These are phyloP conservation scores for Kwoniella dendrophila DNA, from an alignment of 768 basidiomycete genomes.

Conservation along the genomic window DNA sequence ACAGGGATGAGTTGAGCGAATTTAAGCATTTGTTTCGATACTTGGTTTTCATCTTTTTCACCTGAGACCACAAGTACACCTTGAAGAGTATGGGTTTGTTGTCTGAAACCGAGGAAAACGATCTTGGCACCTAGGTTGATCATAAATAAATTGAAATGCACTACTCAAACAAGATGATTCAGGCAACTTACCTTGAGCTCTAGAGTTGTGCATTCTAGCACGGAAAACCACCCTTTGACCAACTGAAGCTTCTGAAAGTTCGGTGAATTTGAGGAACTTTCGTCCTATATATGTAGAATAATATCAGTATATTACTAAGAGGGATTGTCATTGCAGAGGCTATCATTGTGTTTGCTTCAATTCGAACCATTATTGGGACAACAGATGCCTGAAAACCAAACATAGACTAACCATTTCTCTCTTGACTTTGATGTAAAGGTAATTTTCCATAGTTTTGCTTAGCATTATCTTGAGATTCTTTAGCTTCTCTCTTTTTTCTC, in stretches of 20 bases:
- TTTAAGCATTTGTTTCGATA: conserved; percentile 97
- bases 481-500: conserved; percentile 61
- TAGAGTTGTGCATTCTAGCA: conserved; percentile 85
- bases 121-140: conserved; percentile 71
- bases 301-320: neutral
- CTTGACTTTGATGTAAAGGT: conserved; percentile 88
- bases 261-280: conserved; percentile 66
- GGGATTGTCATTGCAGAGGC: neutral
- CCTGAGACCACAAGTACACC: conserved; percentile 72
- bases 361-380: neutral
- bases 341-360: neutral
- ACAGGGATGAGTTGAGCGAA: conserved; percentile 74
- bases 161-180: too few relatives aligned
- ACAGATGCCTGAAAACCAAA: neutral
- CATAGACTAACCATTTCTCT: conserved; percentile 60
- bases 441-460: conserved; percentile 79
- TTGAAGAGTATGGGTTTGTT: conserved; percentile 82
- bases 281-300: conserved; percentile 53
- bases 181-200: conserved; percentile 72
- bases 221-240: conserved; percentile 79
- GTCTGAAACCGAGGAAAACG: conserved; percentile 89
- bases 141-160: neutral
- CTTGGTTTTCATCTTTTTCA: conserved; percentile 59
- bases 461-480: conserved; percentile 58
- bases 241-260: conserved; percentile 64